Evolutionary conservation across 2,329 filamentous ascomycete genomes (phyloP).

Genomic region (Aspergillus neoniger): DNA sequence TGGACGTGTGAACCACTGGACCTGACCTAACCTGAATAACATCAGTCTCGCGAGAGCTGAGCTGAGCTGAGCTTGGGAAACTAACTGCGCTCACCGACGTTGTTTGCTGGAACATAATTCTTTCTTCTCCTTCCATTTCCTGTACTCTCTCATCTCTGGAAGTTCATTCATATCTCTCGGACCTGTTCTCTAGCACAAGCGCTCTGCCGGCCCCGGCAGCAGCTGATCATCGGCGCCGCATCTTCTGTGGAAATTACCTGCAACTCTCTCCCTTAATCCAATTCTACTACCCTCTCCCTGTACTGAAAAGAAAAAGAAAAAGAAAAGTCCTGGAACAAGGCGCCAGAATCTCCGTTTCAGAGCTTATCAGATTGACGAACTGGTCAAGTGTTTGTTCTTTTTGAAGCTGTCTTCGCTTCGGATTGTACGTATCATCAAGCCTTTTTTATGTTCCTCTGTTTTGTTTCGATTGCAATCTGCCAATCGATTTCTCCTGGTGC

Average conservation of each 20-base stretch:
- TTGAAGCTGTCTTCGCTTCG: conserved; percentile 32
- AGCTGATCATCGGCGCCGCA: conserved; percentile 20
- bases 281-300: conserved; percentile 23
- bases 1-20: conserved; percentile 16
- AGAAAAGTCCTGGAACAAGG: conserved; percentile 24
- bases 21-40: conserved; percentile 16
- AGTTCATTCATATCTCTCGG: conserved; percentile 17
- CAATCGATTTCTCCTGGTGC: conserved; percentile 7
- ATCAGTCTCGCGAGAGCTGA: conserved; percentile 15
- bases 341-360: conserved; percentile 22
- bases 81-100: conserved; percentile 16
- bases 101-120: conserved; percentile 12
- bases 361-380: conserved; percentile 18
- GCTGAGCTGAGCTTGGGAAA: conserved; percentile 3
- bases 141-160: conserved; percentile 20
- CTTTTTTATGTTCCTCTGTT: conserved; percentile 18
- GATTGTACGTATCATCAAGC: conserved; percentile 45
- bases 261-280: conserved; percentile 15
- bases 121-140: conserved; percentile 12
- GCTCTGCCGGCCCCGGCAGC: conserved; percentile 26
- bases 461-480: conserved; percentile 19
- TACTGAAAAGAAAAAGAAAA: conserved; percentile 16
- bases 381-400: conserved; percentile 27
- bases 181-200: conserved; percentile 23
- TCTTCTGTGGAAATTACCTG: conserved; percentile 26